phyloP scores from a whole-genome alignment of 2,329 filamentous ascomycete genomes.

The Triangularia verruculosa region DNA sequence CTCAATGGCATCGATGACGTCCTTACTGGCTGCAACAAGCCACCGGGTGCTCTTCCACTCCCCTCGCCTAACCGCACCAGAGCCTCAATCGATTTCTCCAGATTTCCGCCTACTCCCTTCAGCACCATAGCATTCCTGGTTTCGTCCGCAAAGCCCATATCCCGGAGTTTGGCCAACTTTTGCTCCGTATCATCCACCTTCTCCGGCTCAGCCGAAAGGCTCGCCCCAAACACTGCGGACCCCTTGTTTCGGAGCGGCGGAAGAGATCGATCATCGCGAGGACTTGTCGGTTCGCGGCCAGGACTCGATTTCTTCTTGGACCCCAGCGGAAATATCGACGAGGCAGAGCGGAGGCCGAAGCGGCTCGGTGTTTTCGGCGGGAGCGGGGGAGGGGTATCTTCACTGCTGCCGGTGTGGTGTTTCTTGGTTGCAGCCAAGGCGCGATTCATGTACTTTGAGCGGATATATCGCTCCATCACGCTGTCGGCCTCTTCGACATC shows the following conservation, averaged over 20 bases:
- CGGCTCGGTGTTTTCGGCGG: slow-evolving; percentile 64
- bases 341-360: slow-evolving; percentile 56
- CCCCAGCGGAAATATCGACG: slow-evolving; percentile 65
- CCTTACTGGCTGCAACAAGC: slow-evolving; percentile 42
- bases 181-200: slow-evolving; percentile 60
- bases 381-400: slow-evolving; percentile 57
- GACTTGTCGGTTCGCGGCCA: slow-evolving; percentile 35
- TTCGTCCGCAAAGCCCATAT: slow-evolving; percentile 89
- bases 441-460: slow-evolving; percentile 82
- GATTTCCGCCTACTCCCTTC: slow-evolving; percentile 76
- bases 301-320: slow-evolving; percentile 56
- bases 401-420: slow-evolving; percentile 45
- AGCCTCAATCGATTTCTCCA: slow-evolving; percentile 83
- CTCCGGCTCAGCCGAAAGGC: slow-evolving; percentile 49
- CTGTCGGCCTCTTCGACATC: slow-evolving; percentile 91
- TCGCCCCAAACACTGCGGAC: slow-evolving; percentile 67
- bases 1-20: slow-evolving; percentile 38
- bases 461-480: slow-evolving; percentile 92
- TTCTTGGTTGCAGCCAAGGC: slow-evolving; percentile 36
- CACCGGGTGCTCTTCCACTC: slow-evolving; percentile 20
- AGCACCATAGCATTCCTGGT: slow-evolving; percentile 78
- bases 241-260: slow-evolving; percentile 56
- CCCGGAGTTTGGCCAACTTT: slow-evolving; percentile 73
- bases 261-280: slow-evolving; percentile 35
- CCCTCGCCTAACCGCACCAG: slow-evolving; percentile 79